These are phyloP conservation scores for Jamesozyma gamospora DNA, from an alignment of 805 yeast species.

Conservation along the genomic window DNA sequence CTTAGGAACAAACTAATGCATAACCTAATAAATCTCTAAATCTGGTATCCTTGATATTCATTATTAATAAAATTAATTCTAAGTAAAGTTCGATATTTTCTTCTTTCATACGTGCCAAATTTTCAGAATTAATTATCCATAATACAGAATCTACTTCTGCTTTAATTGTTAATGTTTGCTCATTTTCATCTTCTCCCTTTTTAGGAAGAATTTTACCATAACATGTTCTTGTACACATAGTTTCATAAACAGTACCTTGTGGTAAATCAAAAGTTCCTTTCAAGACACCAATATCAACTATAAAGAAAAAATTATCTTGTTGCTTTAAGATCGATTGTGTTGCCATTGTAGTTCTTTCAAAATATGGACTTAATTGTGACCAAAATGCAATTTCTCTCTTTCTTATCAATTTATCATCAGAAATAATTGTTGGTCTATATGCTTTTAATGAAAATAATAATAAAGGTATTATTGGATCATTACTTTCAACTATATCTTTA, in stretches of 20 bases:
- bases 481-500: conserved; percentile 4
- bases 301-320: conserved; percentile 35
- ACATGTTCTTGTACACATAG: conserved; percentile 46
- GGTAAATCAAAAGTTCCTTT: conserved; percentile 43
- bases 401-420: conserved; percentile 25
- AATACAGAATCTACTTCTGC: conserved; percentile 55
- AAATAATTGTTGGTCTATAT: conserved; percentile 20
- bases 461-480: conserved; percentile 20
- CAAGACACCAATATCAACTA: conserved; percentile 48
- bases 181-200: conserved; percentile 15
- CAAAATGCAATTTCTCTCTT: conserved; percentile 45
- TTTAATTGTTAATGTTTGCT: conserved; percentile 33
- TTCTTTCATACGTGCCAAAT: conserved; percentile 37
- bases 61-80: conserved; percentile 53
- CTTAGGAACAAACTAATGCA: conserved; percentile 49
- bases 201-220: conserved; percentile 35
- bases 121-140: conserved; percentile 52
- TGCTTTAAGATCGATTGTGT: conserved; percentile 37
- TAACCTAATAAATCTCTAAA: conserved; percentile 70
- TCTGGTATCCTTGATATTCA: conserved; percentile 57
- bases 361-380: conserved; percentile 49
- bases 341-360: conserved; percentile 40
- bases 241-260: conserved; percentile 34
- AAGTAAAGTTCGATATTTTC: conserved; percentile 47
- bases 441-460: conserved; percentile 23